phyloP scores from a whole-genome alignment of 371 early-diverging fungal species.

The Entomophthora muscae region DNA sequence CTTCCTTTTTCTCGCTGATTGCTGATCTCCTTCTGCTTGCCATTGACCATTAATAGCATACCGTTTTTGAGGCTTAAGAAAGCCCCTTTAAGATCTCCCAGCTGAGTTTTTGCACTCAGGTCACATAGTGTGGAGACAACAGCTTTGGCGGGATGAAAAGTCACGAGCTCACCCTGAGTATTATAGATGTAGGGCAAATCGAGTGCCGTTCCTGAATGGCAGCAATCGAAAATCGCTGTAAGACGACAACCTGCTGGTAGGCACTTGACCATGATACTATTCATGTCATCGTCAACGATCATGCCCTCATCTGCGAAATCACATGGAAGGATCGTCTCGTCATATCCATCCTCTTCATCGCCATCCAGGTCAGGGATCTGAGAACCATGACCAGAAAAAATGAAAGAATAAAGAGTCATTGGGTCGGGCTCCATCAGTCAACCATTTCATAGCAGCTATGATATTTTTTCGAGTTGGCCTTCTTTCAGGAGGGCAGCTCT shows the following conservation, averaged over 20 bases:
- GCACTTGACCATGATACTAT: conserved; percentile 30
- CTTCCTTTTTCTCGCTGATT: conserved; percentile 28
- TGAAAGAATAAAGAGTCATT: conserved; percentile 41
- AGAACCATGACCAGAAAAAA: conserved; percentile 17
- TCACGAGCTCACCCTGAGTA: conserved; percentile 34
- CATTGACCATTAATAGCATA: conserved; percentile 11
- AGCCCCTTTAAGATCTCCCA: conserved; percentile 18
- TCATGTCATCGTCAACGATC: conserved; percentile 47
- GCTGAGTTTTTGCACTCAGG: conserved; percentile 19
- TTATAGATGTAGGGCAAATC: conserved; percentile 76
- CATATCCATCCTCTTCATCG: conserved; percentile 47
- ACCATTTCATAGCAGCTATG: conserved; percentile 34
- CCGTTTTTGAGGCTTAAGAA: conserved; percentile 18
- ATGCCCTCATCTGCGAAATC: conserved; percentile 45
- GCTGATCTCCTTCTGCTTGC: conserved; percentile 21
- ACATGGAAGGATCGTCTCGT: conserved; percentile 58
- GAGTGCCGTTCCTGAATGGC: conserved; percentile 68
- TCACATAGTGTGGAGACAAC: conserved; percentile 18
- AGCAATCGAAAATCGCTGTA: conserved; percentile 72
- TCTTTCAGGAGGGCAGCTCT: conserved; percentile 22
- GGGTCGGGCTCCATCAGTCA: conserved; percentile 28
- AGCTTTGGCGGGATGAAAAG: conserved; percentile 10
- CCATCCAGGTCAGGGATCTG: conserved; percentile 18
- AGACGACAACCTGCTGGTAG: conserved; percentile 64
- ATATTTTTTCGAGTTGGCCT: conserved; percentile 37